Conservation (phyloP, 1,284 basidiomycete genomes). For the Fomitiporia mediterranea region DNA sequence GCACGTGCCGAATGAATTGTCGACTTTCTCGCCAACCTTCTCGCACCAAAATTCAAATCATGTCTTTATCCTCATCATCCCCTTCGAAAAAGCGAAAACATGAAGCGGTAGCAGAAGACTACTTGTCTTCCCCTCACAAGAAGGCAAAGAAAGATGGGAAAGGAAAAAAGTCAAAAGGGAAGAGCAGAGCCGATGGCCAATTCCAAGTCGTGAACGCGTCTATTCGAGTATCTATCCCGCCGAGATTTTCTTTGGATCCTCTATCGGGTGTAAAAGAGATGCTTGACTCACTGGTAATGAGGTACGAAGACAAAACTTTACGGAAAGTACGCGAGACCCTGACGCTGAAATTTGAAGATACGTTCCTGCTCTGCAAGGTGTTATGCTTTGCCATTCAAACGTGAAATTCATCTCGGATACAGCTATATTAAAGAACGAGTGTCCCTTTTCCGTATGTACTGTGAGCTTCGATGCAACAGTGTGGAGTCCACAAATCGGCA, state of each 20-base stretch:
- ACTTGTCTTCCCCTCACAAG: constrained; percentile 28
- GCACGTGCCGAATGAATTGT: constrained; percentile 17
- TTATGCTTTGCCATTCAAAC: constrained; percentile 84
- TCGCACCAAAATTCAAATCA: constrained; percentile 20
- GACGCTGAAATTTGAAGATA: constrained; percentile 70
- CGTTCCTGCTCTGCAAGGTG: constrained; percentile 81
- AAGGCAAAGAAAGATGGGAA: constrained; percentile 35
- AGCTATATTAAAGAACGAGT: constrained; percentile 77
- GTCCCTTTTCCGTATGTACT: constrained; percentile 78
- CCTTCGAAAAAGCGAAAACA: constrained; percentile 51
- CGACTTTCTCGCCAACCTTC: background rate
- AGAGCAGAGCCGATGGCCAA: constrained; percentile 43
- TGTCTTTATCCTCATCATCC: constrained; percentile 26
- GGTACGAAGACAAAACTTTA: constrained; percentile 57
- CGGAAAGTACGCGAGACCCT: too few relatives aligned
- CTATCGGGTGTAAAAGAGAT: constrained; percentile 77
- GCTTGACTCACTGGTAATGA: constrained; percentile 91
- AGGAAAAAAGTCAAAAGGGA: constrained; percentile 38
- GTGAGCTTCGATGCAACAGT: constrained; percentile 81
- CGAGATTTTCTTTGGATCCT: constrained; percentile 71
- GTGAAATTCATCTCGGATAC: constrained; percentile 64
- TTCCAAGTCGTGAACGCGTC: constrained; percentile 67
- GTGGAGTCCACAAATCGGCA: constrained; percentile 87
- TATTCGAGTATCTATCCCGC: constrained; percentile 76
- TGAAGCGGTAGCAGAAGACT: constrained; percentile 26